phyloP scores from a whole-genome alignment of 768 basidiomycete genomes.

The Pleurotus sapidus region DNA sequence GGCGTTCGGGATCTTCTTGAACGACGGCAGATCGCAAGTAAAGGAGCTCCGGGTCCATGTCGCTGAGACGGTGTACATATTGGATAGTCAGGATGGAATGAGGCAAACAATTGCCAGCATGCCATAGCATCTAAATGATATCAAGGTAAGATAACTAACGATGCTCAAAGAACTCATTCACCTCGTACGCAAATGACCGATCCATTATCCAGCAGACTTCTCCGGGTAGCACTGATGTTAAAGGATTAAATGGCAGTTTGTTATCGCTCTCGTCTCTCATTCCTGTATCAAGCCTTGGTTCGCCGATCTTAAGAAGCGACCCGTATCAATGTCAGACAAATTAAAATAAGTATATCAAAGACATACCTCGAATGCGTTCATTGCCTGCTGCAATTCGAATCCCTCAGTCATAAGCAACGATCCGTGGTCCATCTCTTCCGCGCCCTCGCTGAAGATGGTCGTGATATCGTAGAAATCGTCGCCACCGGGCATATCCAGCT shows the following conservation, averaged over 20 bases:
- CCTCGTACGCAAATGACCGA: constrained; percentile 75
- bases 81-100: constrained; percentile 83
- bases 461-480: constrained; percentile 66
- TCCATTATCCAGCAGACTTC: constrained; percentile 92
- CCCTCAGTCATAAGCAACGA: constrained; percentile 64
- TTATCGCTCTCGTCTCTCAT: constrained; percentile 43
- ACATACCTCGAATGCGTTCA: constrained; percentile 87
- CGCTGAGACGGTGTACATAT: constrained; percentile 62
- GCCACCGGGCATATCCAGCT: constrained; percentile 48
- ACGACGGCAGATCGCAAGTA: constrained; percentile 16
- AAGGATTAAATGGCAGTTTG: constrained; percentile 58
- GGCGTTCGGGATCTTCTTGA: constrained; percentile 42
- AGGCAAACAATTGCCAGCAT: constrained; percentile 78
- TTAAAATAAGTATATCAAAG: too few species aligned
- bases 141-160: constrained; percentile 8
- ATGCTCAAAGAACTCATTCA: constrained; percentile 23
- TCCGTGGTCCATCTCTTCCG: constrained; percentile 60
- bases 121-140: constrained; percentile 76
- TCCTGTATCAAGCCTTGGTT: constrained; percentile 87
- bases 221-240: constrained; percentile 61
- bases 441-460: constrained; percentile 54
- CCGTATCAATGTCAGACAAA: too few species aligned
- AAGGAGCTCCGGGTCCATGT: constrained; percentile 56
- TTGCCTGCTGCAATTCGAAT: constrained; percentile 82
- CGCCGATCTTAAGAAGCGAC: constrained; percentile 63